Evolutionary conservation across 2,329 filamentous ascomycete species (phyloP), one percentile per base, ranked within the genome.

Genomic region (Pyrenophora seminiperda): DNA sequence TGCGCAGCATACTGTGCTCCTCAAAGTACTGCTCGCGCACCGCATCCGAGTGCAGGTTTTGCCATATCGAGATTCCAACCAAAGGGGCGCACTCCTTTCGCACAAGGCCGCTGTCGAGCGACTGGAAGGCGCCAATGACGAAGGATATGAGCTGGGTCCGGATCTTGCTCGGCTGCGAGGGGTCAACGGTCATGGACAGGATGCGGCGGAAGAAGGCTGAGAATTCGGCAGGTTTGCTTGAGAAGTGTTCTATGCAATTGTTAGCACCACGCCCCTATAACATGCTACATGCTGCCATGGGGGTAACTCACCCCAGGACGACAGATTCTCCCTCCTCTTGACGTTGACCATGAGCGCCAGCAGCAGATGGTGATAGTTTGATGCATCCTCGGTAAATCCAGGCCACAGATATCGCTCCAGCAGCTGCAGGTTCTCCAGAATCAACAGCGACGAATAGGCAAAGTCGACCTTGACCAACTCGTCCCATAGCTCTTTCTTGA

Each of bases 371-470:
- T 99, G 93, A 66, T 91, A 87, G 72, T 99, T 95, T 24, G 93
- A 96, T 3, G 91, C 85, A 65, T 94, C 86, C 58, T 96, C 90
- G 10, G 83, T 86, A 71, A 95, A 99, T 42, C 89, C 90, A 37
- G 94, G 94, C 94, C 94, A 99, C 20, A 99, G 81, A 70, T 96
- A 97, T 68, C 83, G 89, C 73, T 99, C 94, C 51, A 99, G 76
- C 33, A 92, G 85, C 76, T 97, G 94, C 63, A 97, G 76, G 62
- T 91, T 93, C 75, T 99, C 94, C 47, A 99, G 81, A 19, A 90
- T 83, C 58, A 96, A 78, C 17, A 99, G 81, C 4, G 88, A 88
- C 70, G 85, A 88, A 71, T 88, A 85, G 27, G 84, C 80, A 68
- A 97, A 97, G 47, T 83, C 81, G 46, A 91, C 89, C 58, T 86